Percentiles rank a stretch among this genome's conserved stretches.
Evolutionary conservation across 1,284 basidiomycete species (phyloP).

Genomic region (Schizophyllum amplum): DNA sequence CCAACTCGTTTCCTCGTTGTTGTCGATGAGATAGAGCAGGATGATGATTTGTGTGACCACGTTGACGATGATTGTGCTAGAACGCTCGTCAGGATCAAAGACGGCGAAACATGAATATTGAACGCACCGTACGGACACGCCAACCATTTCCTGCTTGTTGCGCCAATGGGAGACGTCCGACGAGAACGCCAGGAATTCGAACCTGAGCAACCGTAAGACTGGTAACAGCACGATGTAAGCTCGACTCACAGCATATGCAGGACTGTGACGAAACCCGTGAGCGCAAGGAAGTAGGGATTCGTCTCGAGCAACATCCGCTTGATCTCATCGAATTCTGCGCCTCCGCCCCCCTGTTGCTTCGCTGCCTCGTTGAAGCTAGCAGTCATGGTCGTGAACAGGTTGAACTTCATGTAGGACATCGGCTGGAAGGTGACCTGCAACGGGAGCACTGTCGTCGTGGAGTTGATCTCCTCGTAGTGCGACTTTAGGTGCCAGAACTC

Average conservation of each 20-base stretch:
- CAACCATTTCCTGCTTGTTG: slow-evolving; percentile 81
- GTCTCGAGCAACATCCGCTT: slow-evolving; percentile 94
- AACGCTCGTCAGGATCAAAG: neutral
- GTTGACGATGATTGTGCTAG: slow-evolving; percentile 64
- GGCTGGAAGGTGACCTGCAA: slow-evolving; percentile 81
- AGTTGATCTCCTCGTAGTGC: slow-evolving; percentile 74
- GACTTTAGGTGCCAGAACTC: slow-evolving; percentile 90
- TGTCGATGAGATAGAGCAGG: slow-evolving; percentile 90
- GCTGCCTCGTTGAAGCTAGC: slow-evolving; percentile 77
- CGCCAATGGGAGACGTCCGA: slow-evolving; percentile 94
- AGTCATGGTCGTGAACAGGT: slow-evolving; percentile 74
- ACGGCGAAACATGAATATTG: slow-evolving; percentile 3
- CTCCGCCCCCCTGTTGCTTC: slow-evolving; percentile 57
- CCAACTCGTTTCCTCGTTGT: slow-evolving; percentile 91
- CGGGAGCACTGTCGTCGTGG: slow-evolving; percentile 65
- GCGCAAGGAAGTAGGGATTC: slow-evolving; percentile 81
- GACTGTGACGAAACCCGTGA: slow-evolving; percentile 78
- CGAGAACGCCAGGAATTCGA: slow-evolving; percentile 93
- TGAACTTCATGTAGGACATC: slow-evolving; percentile 82
- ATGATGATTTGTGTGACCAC: slow-evolving; percentile 88
- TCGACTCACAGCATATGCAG: slow-evolving; percentile 77
- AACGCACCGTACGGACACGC: slow-evolving; percentile 72
- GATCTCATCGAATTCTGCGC: slow-evolving; percentile 84
- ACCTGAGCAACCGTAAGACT: slow-evolving; percentile 36
- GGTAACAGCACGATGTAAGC: neutral